Base-by-base conservation (phyloP, 345 rosid genomes). In the Citrus glauca region DNA sequence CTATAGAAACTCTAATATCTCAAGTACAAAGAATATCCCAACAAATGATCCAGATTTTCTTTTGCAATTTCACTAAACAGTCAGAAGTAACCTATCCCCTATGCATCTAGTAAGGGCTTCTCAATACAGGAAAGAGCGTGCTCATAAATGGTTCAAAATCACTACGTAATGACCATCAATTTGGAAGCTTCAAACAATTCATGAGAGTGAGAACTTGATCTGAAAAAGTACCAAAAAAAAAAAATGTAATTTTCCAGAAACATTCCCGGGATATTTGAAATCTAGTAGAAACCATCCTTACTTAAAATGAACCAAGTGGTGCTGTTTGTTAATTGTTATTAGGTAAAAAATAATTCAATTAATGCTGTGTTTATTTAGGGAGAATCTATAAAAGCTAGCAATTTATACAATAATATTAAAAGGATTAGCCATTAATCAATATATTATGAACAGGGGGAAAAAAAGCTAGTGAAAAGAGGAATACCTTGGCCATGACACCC, bases 401-500 rank as follows among this genome's bases (percentile, higher is more conserved):
- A 53, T 17, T 50, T 16, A 50, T 6, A 53, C 16, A 53, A 53
- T 19, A 53, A 53, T 53, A 53, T 66, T 35, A n/a, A 8, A 3
- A 8, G 9, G 45, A 33, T 66, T 35, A n/a, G 27, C 48, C 27
- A 33, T 14, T 7, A 35, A 32, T 50, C 33, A 65, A 17, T n/a
- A 65, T 33, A n/a, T 6, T 9, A 66, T 9, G 33, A 33, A 25
- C 24, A 45, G 17, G 8, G 1, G 9, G 1, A 32, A 33, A 57
- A 33, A 16, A 27, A 27, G 81, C 17, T 45, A 2, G 5, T 3
- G 16, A 45, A 11, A 13, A 11, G 17, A 45, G 10, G 50, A 53
- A 53, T 85, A 87, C 92, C 92, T 87, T 74, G 91, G 83, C 84
- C 79, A 79, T 78, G 84, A 74, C 78, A 79, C 32, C 79, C 83